Conservation (phyloP, 768 basidiomycete genomes). For the Hypholoma sublateritium region DNA sequence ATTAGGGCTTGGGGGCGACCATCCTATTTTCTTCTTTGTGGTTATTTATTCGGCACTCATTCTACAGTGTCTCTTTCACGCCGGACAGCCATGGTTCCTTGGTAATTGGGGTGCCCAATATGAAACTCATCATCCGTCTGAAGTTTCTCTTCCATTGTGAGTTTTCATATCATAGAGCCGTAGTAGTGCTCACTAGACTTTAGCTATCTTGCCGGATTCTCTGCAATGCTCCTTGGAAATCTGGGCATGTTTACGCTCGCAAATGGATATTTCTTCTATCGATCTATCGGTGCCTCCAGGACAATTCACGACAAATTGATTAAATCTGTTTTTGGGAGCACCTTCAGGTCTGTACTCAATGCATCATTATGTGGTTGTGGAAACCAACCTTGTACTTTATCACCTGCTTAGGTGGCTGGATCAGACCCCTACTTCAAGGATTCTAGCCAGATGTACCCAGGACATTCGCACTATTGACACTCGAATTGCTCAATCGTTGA, state of each 20-base stretch:
- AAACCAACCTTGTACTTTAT: background rate
- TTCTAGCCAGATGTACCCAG: slow-evolving; percentile 18
- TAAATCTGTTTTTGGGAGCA: slow-evolving; percentile 14
- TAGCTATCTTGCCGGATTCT: slow-evolving; percentile 45
- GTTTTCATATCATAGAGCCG: slow-evolving; percentile 19
- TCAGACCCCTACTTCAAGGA: slow-evolving; percentile 18
- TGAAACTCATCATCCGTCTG: slow-evolving; percentile 26
- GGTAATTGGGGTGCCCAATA: slow-evolving; percentile 47
- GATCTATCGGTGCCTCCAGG: slow-evolving; percentile 34
- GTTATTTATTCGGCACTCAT: slow-evolving; percentile 19
- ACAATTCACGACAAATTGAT: slow-evolving; percentile 13
- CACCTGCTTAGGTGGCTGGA: slow-evolving; percentile 16
- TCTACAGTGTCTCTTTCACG: slow-evolving; percentile 20
- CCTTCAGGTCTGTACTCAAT: slow-evolving; percentile 10
- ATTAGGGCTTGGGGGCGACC: slow-evolving; percentile 31
- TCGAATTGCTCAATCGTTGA: slow-evolving; percentile 27
- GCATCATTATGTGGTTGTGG: background rate
- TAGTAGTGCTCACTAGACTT: background rate
- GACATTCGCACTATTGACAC: slow-evolving; percentile 47
- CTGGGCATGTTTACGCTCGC: background rate
- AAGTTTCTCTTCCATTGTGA: slow-evolving; percentile 34
- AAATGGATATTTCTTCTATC: slow-evolving; percentile 19
- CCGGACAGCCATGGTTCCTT: slow-evolving; percentile 39
- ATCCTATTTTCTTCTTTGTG: slow-evolving; percentile 32
- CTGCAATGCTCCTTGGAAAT: slow-evolving; percentile 1